These are phyloP conservation scores for Podaxis sp. DNA, from an alignment of 768 basidiomycete species.

Conservation along the genomic window DNA sequence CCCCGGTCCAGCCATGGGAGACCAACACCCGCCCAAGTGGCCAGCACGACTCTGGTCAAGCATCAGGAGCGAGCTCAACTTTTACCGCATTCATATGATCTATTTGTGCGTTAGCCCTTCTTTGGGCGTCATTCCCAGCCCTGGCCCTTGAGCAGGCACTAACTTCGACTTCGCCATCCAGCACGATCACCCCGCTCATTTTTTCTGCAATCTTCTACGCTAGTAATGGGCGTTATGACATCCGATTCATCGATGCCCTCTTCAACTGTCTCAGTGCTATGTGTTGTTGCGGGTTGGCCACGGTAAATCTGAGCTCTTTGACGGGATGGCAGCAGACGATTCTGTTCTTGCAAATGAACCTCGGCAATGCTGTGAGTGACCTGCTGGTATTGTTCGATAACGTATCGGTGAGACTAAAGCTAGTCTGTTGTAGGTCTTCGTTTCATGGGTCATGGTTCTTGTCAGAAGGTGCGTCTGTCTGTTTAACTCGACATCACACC, in stretches of 20 bases:
- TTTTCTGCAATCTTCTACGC: conserved; percentile 82
- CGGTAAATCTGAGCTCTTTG: conserved; percentile 66
- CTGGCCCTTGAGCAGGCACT: not conserved
- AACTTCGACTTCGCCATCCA: conserved; percentile 28
- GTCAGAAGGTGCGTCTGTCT: conserved; percentile 57
- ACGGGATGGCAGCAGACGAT: conserved; percentile 71
- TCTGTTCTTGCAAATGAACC: conserved; percentile 75
- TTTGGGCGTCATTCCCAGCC: not conserved
- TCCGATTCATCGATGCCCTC: conserved; percentile 75
- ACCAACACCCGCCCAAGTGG: conserved; percentile 1
- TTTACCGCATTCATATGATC: conserved; percentile 62
- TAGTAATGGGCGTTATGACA: conserved; percentile 69
- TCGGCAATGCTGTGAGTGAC: conserved; percentile 69
- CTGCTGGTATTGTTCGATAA: conserved; percentile 1
- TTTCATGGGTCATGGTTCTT: conserved; percentile 85
- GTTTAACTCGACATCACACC: not conserved
- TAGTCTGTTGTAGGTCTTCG: conserved; percentile 51
- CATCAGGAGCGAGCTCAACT: conserved; percentile 56
- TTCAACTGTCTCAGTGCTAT: conserved; percentile 79
- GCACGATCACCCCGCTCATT: conserved; percentile 77
- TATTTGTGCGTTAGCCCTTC: conserved; percentile 49
- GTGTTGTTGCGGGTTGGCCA: conserved; percentile 74
- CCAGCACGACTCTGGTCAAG: conserved; percentile 25
- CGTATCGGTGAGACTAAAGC: not conserved
- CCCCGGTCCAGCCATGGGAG: conserved; percentile 1